Percentiles rank a stretch among this genome's conserved stretches.
These are phyloP conservation scores for Claviceps quebecensis DNA, from an alignment of 2,329 filamentous ascomycete species.

Conservation along the genomic window DNA sequence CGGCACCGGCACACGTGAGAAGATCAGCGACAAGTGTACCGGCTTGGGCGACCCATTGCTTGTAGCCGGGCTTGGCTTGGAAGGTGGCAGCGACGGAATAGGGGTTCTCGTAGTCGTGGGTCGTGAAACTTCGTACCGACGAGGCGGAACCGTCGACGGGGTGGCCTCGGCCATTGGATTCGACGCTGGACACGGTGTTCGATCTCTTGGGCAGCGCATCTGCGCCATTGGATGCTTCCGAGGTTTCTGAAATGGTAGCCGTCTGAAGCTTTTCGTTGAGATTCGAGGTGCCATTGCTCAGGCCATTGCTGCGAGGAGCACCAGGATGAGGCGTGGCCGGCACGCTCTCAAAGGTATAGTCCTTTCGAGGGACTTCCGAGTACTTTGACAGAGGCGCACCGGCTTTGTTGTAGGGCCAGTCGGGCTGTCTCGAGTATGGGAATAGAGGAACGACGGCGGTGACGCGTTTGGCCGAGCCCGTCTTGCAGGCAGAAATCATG, in stretches of 20 bases:
- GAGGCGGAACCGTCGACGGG: slow-evolving; percentile 25
- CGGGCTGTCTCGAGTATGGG: slow-evolving; percentile 90
- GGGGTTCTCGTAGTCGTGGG: slow-evolving; percentile 51
- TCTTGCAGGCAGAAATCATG: slow-evolving; percentile 96
- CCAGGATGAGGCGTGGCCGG: slow-evolving; percentile 72
- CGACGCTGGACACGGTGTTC: slow-evolving; percentile 21
- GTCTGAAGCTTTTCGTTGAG: slow-evolving; percentile 63
- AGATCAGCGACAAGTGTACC: slow-evolving; percentile 90
- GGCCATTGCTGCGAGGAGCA: slow-evolving; percentile 48
- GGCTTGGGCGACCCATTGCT: slow-evolving; percentile 96
- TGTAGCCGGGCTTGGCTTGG: slow-evolving; percentile 82
- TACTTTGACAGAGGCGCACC: slow-evolving; percentile 75
- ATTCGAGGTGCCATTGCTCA: slow-evolving; percentile 50
- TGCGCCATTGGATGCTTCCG: slow-evolving; percentile 7
- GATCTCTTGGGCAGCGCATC: slow-evolving; percentile 22
- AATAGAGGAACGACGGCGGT: slow-evolving; percentile 92
- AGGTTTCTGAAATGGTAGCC: slow-evolving; percentile 36
- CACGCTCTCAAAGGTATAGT: slow-evolving; percentile 83
- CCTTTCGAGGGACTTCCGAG: slow-evolving; percentile 36
- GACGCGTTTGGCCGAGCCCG: slow-evolving; percentile 80
- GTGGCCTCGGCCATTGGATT: slow-evolving; percentile 22
- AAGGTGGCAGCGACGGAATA: slow-evolving; percentile 38
- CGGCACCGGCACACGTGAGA: slow-evolving; percentile 85
- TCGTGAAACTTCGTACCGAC: slow-evolving; percentile 39
- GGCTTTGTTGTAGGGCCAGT: slow-evolving; percentile 91